Percentiles rank a stretch among this genome's conserved stretches.
Evolutionary conservation across 2,329 filamentous ascomycete genomes (phyloP).

Genomic region (Blastomyces emzantsi): DNA sequence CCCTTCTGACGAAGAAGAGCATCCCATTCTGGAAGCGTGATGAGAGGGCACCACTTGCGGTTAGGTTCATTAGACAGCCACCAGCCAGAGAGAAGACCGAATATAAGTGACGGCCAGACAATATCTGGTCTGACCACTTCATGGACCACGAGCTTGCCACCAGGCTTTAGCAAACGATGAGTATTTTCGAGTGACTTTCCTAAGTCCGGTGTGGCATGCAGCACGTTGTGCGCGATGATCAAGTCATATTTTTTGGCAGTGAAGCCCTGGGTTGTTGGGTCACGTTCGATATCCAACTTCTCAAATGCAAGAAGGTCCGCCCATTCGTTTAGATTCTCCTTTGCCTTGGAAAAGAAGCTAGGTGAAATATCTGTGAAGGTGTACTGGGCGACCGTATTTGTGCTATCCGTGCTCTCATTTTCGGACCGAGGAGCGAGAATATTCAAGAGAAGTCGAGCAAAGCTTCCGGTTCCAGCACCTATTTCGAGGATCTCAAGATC

Average conservation of each 20-base stretch:
- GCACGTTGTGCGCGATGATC: conserved; percentile 30
- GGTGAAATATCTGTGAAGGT: conserved; percentile 38
- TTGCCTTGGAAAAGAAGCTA: conserved; percentile 35
- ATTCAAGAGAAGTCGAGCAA: conserved; percentile 19
- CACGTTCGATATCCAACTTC: conserved; percentile 27
- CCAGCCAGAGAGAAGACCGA: conserved; percentile 21
- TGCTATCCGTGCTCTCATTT: not conserved
- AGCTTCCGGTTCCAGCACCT: conserved; percentile 26
- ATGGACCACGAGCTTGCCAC: conserved; percentile 37
- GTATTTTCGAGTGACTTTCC: conserved; percentile 26
- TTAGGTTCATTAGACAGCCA: conserved; percentile 19
- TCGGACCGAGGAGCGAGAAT: conserved; percentile 13
- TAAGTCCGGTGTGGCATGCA: conserved; percentile 30
- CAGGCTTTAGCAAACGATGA: conserved; percentile 33
- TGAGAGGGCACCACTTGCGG: conserved; percentile 13
- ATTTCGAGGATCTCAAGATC: conserved; percentile 18
- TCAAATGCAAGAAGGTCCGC: conserved; percentile 19
- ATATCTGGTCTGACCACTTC: conserved; percentile 27
- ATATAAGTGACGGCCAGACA: conserved; percentile 13
- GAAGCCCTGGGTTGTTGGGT: conserved; percentile 31
- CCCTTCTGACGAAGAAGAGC: conserved; percentile 11
- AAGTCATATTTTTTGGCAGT: conserved; percentile 27
- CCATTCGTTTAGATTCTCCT: conserved; percentile 21
- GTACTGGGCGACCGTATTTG: conserved; percentile 4
- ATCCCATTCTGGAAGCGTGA: conserved; percentile 12